Evolutionary conservation across 2,329 filamentous ascomycete genomes (phyloP).

Genomic region (Akanthomyces dipterigenus): DNA sequence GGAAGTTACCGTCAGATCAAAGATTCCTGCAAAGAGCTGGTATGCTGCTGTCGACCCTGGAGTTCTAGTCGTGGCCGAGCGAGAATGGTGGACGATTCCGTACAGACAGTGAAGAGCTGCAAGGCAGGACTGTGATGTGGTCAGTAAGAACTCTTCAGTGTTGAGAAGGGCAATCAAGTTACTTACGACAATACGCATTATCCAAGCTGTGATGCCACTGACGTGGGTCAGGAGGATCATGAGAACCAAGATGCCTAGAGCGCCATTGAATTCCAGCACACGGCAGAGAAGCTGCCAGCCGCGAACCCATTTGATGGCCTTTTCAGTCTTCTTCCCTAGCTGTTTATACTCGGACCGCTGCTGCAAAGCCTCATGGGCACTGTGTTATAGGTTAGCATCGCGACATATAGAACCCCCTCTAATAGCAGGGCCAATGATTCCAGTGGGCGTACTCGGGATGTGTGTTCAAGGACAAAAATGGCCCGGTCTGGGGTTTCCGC

Average conservation of each 20-base stretch:
- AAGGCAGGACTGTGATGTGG: conserved; percentile 44
- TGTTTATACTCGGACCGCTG: conserved; percentile 56
- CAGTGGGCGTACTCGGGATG: conserved; percentile 70
- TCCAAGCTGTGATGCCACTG: conserved; percentile 60
- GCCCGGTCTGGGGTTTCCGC: conserved; percentile 63
- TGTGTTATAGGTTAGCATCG: conserved; percentile 20
- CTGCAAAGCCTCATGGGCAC: conserved; percentile 56
- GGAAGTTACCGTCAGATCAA: conserved; percentile 54
- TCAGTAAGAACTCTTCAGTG: neutral
- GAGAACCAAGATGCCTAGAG: conserved; percentile 64
- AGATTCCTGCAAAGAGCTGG: conserved; percentile 71
- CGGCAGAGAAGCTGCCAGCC: conserved; percentile 63
- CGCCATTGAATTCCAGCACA: conserved; percentile 58
- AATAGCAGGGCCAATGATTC: neutral
- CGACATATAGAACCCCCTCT: neutral
- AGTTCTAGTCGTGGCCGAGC: conserved; percentile 62
- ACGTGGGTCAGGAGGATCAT: conserved; percentile 70
- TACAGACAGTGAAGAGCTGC: conserved; percentile 68
- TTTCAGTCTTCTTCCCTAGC: conserved; percentile 65
- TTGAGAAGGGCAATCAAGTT: neutral
- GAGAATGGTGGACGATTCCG: conserved; percentile 71
- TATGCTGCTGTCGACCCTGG: conserved; percentile 81
- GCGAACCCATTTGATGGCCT: conserved; percentile 62
- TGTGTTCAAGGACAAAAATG: conserved; percentile 72
- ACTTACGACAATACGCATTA: conserved; percentile 69